Evolutionary conservation across 176 grass and related monocot species (phyloP).

Genomic region (Aegilops sharonensis): DNA sequence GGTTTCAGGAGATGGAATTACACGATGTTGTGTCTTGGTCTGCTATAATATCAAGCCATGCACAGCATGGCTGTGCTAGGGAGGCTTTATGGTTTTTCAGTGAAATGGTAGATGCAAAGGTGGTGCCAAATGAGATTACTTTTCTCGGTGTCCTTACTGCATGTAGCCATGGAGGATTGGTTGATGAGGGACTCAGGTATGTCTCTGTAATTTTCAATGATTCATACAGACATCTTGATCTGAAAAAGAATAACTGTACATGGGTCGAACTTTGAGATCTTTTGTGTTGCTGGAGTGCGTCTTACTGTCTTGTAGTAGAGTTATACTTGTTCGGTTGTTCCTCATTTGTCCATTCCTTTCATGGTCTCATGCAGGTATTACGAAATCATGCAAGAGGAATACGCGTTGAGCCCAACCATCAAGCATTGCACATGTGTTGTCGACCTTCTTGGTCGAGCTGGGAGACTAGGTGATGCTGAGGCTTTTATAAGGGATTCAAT

Average conservation of each 20-base stretch:
- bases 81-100: conserved; percentile 50
- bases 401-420: conserved; percentile 50
- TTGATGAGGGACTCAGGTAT: conserved; percentile 72
- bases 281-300: background rate
- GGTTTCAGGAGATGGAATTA: conserved; percentile 68
- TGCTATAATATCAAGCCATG: conserved; percentile 68
- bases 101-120: conserved; percentile 47
- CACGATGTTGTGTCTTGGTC: conserved; percentile 73
- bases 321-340: background rate
- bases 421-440: conserved; percentile 75
- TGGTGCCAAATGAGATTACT: conserved; percentile 67
- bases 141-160: conserved; percentile 75
- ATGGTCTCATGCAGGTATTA: conserved; percentile 48
- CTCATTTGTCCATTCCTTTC: conserved; percentile 7
- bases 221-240: background rate
- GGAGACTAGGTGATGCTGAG: conserved; percentile 70
- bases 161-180: conserved; percentile 76
- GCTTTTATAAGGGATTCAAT: conserved; percentile 45
- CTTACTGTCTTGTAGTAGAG: background rate
- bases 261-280: background rate
- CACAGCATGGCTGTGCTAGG: conserved; percentile 65
- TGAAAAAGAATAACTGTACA: background rate
- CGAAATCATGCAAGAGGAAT: conserved; percentile 52
- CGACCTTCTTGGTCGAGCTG: conserved; percentile 66
- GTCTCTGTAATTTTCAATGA: background rate